Base-by-base conservation (phyloP, 768 basidiomycete species). In the Agrocybe praecox region DNA sequence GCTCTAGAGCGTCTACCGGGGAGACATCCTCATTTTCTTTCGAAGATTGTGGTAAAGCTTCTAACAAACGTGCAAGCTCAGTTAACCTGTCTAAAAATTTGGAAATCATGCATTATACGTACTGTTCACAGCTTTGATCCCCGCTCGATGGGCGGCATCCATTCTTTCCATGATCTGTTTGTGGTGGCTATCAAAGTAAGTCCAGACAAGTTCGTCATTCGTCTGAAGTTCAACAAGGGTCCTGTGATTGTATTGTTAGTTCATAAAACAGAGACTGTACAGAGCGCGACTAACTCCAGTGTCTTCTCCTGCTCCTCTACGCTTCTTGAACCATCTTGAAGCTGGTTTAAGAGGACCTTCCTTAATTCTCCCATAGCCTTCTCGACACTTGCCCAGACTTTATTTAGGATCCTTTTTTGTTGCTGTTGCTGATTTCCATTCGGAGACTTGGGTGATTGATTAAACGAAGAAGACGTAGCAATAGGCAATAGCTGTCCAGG, bases 271-370 rank as follows among this genome's bases (percentile, higher is more conserved):
- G 34, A 52, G 10, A 29, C n/a, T 34, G 34, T 1, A 44, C 12
- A 18, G 8, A n/a, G 11, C 51, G 24, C 15, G 2, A 62, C 62
- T 6, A 57, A 94, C 97, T 98, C 96, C 44, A 99, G 88, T 1
- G 91, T 96, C 75, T 91, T 94, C 74, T 98, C 96, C 53, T 96
- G 92, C 62, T 98, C 96, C 54, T 99, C 96, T 0, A 94, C 79
- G 34, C 83, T 86, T 42, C 92, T 80, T 26, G 76, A 78, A 0
- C 88, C 80, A 62, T 98, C 93, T 67, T 90, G 85, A 29, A 99
- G 74, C 63, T 93, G 87, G 8, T 78, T 77, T 40, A 88, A 71
- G 7, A 98, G 79, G 26, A 87, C 82, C 43, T 79, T 84, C 58
- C 85, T 82, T 92, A 99, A 91, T 69, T 96, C 93, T 15, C 77